Conservation (phyloP, 2,329 filamentous ascomycete genomes). For the Aspergillus carbonarius region DNA sequence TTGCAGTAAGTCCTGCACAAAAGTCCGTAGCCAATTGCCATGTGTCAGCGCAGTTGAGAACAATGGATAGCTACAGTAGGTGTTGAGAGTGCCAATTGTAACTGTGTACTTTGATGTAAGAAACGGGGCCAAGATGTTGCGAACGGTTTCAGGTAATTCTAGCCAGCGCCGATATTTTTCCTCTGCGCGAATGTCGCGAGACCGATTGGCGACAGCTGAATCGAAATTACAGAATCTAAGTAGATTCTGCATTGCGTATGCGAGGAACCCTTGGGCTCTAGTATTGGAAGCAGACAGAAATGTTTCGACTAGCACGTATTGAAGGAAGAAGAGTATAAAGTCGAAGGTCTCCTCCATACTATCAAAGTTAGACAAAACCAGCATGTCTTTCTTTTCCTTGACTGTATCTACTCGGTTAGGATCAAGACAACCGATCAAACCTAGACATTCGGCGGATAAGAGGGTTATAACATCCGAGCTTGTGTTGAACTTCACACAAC, state of each 20-base stretch:
- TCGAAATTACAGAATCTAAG: conserved; percentile 74
- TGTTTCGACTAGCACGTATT: conserved; percentile 83
- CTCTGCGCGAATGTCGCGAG: conserved; percentile 56
- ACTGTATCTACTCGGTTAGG: conserved; percentile 82
- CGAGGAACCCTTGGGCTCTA: conserved; percentile 83
- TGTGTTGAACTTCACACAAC: conserved; percentile 74
- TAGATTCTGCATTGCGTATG: conserved; percentile 91
- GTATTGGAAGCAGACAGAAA: conserved; percentile 90
- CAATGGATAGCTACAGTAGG: conserved; percentile 70
- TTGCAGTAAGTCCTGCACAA: conserved; percentile 79
- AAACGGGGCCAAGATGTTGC: conserved; percentile 84
- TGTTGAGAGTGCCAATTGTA: conserved; percentile 56
- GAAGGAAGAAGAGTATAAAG: conserved; percentile 81
- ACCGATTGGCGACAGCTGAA: conserved; percentile 52
- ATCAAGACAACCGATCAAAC: conserved; percentile 87
- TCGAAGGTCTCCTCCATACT: conserved; percentile 74
- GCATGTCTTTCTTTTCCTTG: conserved; percentile 75
- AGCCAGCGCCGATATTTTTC: conserved; percentile 73
- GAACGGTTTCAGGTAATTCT: conserved; percentile 70
- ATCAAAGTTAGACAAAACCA: conserved; percentile 85
- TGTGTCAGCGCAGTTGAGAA: conserved; percentile 70
- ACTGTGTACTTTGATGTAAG: conserved; percentile 79
- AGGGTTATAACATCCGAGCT: conserved; percentile 65
- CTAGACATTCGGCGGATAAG: conserved; percentile 78
- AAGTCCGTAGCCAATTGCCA: conserved; percentile 74